Base-by-base conservation (phyloP, 805 yeast genomes). In the Naumovozyma baii region DNA sequence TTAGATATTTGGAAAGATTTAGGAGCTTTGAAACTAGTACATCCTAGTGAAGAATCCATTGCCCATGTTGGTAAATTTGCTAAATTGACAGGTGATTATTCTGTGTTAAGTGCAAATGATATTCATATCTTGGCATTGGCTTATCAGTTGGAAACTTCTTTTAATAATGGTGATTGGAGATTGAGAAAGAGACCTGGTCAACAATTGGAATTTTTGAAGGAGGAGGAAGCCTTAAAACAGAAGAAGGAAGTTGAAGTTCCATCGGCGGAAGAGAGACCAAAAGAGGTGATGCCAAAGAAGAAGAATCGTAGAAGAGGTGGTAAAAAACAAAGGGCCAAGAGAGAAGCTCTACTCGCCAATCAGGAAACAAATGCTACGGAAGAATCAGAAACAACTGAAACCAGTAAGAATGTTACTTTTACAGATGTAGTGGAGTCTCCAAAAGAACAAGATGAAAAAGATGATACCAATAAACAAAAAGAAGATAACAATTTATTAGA, bases 71-170 rank as follows among this genome's bases (percentile, higher is more conserved):
- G 73, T 4, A 77, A 72, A 3, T 90, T 92, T 64, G 80, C 97
- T 10, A 80, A 74, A 52, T 66, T 82, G 36, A 88, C 97, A 1
- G 99, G 99, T 58, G 99, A 92, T 66, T 83, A 69, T 48, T 66
- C 83, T 3, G 98, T 90, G 3, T 70, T 92, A 41, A 84, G 95
- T 48, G 74, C 79, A 30, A 88, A 94, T 47, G 99, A 92, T 80
- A 67, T 92, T 29, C 96, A 88, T 55, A 81, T 92, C 41, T 70
- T 94, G 44, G 97, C 99, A 0, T 69, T 92, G 49, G 77, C 95
- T 1, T 88, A 86, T 56, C 96, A 92, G 57, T 62, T 92, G 37
- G 95, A 88, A 47, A 67, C 69, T 39, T 90, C 85, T 57, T 49
- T 70, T 40, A 78, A 78, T 49, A 66, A 72, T 35, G 90, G 90